A percentile compares a stretch with the other conserved stretches of the same genome.
Conservation (phyloP, 257 asterid genomes). For the Perilla frutescens region DNA sequence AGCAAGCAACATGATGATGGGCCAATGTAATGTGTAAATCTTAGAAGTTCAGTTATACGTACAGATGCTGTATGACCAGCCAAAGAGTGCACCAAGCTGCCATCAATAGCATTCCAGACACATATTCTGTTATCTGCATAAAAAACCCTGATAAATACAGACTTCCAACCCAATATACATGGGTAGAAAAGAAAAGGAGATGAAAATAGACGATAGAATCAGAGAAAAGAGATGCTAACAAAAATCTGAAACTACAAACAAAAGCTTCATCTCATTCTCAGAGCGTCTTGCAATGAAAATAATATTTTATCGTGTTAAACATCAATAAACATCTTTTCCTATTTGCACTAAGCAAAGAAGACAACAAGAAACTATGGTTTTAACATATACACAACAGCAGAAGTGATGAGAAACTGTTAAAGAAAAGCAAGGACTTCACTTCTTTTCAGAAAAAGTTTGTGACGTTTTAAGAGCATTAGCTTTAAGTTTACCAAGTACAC, state of each 20-base stretch:
- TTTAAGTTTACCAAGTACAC: neutral
- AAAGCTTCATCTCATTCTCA: neutral
- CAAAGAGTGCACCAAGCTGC: slow-evolving; percentile 95
- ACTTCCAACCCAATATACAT: slow-evolving; percentile 19
- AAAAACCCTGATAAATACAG: slow-evolving; percentile 21
- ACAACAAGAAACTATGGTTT: neutral
- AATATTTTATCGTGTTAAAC: slow-evolving; percentile 14
- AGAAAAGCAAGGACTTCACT: neutral
- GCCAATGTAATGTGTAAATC: slow-evolving; percentile 10
- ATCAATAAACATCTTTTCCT: slow-evolving; percentile 12
- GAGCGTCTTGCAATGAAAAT: slow-evolving; percentile 21
- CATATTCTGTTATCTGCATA: slow-evolving; percentile 92
- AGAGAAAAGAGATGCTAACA: neutral
- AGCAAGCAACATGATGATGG: slow-evolving; percentile 6
- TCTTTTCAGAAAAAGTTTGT: neutral
- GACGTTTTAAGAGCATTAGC: neutral
- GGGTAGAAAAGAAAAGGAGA: neutral
- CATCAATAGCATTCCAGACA: slow-evolving; percentile 98
- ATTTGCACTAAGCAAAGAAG: neutral
- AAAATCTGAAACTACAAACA: slow-evolving; percentile 18
- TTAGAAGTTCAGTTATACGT: slow-evolving; percentile 48
- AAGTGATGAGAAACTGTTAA: neutral
- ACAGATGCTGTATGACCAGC: slow-evolving; percentile 89
- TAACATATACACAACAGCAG: slow-evolving; percentile 1
- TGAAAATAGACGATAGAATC: slow-evolving; percentile 5